These are phyloP conservation scores for Leishmania arabica DNA, from an alignment of 208 protist genomes.

Conservation along the genomic window DNA sequence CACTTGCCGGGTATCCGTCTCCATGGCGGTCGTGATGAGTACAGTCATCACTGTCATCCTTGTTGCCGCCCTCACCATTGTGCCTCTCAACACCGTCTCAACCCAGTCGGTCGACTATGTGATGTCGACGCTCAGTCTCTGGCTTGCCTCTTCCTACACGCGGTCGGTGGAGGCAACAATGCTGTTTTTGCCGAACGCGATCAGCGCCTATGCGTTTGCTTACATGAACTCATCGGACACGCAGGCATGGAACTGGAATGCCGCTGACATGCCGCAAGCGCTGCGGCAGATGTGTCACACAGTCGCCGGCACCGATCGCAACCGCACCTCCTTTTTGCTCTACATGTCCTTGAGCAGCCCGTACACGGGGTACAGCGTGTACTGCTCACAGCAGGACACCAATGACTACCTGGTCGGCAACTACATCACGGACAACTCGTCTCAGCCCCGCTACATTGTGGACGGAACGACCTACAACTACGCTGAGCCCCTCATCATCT, in stretches of 20 bases:
- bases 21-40: slow-evolving; percentile 19
- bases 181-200: slow-evolving; percentile 28
- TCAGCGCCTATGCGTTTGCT: slow-evolving; percentile 26
- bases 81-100: slow-evolving; percentile 42
- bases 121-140: slow-evolving; percentile 23
- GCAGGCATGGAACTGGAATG: slow-evolving; percentile 36
- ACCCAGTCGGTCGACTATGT: slow-evolving; percentile 25
- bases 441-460: slow-evolving; percentile 46
- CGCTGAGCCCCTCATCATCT: slow-evolving; percentile 24
- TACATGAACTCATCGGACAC: slow-evolving; percentile 22
- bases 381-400: slow-evolving; percentile 58
- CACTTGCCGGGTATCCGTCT: slow-evolving; percentile 20
- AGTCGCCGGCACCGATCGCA: neutral
- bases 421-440: slow-evolving; percentile 35
- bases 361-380: slow-evolving; percentile 59
- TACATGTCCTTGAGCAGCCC: slow-evolving; percentile 59
- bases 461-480: slow-evolving; percentile 27
- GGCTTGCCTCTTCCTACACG: slow-evolving; percentile 26
- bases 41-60: slow-evolving; percentile 39
- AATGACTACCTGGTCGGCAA: slow-evolving; percentile 31
- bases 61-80: slow-evolving; percentile 38
- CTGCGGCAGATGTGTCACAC: slow-evolving; percentile 58
- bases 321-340: slow-evolving; percentile 25
- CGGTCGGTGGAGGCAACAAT: slow-evolving; percentile 32
- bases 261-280: slow-evolving; percentile 38